Percentiles rank a stretch among this genome's conserved stretches.
phyloP scores from a whole-genome alignment of 2,329 filamentous ascomycete species.

The Sporothrix schenckii region DNA sequence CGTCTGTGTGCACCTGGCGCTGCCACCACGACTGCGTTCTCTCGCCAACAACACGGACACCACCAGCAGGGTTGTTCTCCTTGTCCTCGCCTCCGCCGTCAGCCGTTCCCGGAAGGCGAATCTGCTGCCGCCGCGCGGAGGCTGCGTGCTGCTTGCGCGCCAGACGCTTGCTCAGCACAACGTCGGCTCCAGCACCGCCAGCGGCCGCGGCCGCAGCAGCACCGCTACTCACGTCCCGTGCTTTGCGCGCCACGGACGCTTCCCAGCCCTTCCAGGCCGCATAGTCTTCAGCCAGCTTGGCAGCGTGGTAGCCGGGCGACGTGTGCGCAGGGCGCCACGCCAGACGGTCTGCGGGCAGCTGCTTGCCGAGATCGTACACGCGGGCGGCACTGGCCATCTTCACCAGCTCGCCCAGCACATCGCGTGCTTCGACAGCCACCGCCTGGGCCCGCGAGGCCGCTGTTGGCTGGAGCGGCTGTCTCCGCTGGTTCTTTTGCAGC shows the following conservation, averaged over 20 bases:
- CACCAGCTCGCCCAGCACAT: slow-evolving; percentile 66
- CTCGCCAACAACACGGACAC: slow-evolving; percentile 58
- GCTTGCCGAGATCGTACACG: slow-evolving; percentile 60
- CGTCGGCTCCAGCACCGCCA: slow-evolving; percentile 35
- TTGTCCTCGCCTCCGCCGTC: slow-evolving; percentile 48
- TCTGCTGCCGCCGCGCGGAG: slow-evolving; percentile 55
- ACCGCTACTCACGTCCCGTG: slow-evolving; percentile 45
- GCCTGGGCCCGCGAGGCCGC: slow-evolving; percentile 50
- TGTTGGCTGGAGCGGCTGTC: slow-evolving; percentile 29
- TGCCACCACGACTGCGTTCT: slow-evolving; percentile 54
- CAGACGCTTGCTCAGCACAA: slow-evolving; percentile 39
- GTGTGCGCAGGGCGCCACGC: slow-evolving; percentile 66
- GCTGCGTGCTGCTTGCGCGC: slow-evolving; percentile 39
- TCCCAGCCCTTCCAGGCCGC: slow-evolving; percentile 64
- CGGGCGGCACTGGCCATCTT: slow-evolving; percentile 60
- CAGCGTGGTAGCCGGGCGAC: slow-evolving; percentile 68
- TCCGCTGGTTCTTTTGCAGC: slow-evolving; percentile 40
- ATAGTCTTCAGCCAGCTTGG: slow-evolving; percentile 66
- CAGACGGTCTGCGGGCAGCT: slow-evolving; percentile 34
- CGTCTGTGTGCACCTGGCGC: slow-evolving; percentile 49
- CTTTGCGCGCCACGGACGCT: slow-evolving; percentile 58
- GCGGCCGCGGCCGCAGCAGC: slow-evolving; percentile 30
- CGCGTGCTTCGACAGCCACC: slow-evolving; percentile 63
- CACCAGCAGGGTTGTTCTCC: slow-evolving; percentile 36
- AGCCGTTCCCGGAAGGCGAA: slow-evolving; percentile 50